These are phyloP conservation scores for Phytophthora europaea DNA, from an alignment of 352 stramenopile species.

Conservation along the genomic window DNA sequence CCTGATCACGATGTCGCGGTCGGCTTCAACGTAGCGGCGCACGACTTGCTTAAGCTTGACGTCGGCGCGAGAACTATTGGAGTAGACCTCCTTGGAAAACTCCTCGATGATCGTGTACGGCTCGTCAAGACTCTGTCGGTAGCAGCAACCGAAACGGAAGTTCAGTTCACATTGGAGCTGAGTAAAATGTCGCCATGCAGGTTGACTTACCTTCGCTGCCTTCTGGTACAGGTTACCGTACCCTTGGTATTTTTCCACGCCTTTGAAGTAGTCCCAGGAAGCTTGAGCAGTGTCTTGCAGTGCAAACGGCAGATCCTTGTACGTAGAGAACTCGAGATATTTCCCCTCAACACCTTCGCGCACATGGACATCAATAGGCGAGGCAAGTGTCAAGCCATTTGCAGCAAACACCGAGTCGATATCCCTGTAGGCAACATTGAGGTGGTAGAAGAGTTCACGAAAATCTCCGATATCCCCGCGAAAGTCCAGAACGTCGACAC, in stretches of 20 bases:
- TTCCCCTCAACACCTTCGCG: slow-evolving; percentile 34
- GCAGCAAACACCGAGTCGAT: slow-evolving; percentile 37
- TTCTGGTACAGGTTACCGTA: slow-evolving; percentile 42
- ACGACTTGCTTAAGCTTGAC: slow-evolving; percentile 67
- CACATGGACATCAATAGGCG: slow-evolving; percentile 30
- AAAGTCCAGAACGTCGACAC: slow-evolving; percentile 21
- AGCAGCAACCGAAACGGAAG: neutral
- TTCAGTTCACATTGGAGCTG: neutral
- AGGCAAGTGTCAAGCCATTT: slow-evolving; percentile 33
- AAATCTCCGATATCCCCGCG: slow-evolving; percentile 31
- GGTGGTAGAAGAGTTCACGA: slow-evolving; percentile 23
- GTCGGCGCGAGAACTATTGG: slow-evolving; percentile 51
- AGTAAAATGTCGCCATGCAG: neutral
- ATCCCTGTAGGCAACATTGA: slow-evolving; percentile 33
- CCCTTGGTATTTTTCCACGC: slow-evolving; percentile 34
- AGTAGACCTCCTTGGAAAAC: slow-evolving; percentile 63
- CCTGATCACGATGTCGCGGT: slow-evolving; percentile 71
- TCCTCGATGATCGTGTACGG: slow-evolving; percentile 69
- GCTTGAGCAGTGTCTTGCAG: slow-evolving; percentile 23
- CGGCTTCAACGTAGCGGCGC: slow-evolving; percentile 60
- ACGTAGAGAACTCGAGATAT: slow-evolving; percentile 39
- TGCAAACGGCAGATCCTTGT: slow-evolving; percentile 34
- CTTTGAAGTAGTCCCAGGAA: slow-evolving; percentile 37
- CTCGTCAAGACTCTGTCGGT: slow-evolving; percentile 35
- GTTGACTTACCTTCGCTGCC: slow-evolving; percentile 22